These are phyloP conservation scores for Quercus bicolor DNA, from an alignment of 306 rosid genomes.

Conservation along the genomic window DNA sequence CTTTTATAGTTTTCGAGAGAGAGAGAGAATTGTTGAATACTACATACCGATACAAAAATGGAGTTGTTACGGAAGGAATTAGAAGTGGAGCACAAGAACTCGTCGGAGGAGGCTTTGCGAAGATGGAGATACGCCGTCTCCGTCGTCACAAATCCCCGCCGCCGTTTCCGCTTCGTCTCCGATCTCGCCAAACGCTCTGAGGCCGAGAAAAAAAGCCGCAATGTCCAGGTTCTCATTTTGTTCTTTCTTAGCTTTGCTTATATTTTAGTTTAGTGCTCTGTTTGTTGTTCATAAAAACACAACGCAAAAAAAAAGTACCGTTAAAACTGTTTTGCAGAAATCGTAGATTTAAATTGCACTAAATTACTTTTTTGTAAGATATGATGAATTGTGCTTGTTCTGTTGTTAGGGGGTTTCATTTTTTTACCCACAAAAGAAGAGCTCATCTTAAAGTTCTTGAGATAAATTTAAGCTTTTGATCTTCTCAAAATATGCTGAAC, in stretches of 20 bases:
- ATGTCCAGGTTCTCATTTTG: conserved; percentile 49
- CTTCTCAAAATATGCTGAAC: not conserved
- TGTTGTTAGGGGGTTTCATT: not conserved
- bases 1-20: no score
- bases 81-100: conserved; percentile 47
- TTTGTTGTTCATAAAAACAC: no score
- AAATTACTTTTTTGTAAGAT: not conserved
- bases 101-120: conserved; percentile 45
- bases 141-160: conserved; percentile 60
- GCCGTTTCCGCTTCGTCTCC: conserved; percentile 73
- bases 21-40: no score
- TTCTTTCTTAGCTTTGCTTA: not conserved
- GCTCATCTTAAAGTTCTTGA: not conserved
- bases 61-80: conserved; percentile 35
- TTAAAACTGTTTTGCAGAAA: no score
- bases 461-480: not conserved
- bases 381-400: no score
- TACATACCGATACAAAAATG: no score
- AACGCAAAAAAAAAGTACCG: no score
- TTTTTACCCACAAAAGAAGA: not conserved
- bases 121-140: conserved; percentile 85
- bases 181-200: conserved; percentile 67
- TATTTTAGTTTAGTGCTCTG: not conserved
- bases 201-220: conserved; percentile 53
- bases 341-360: no score